Evolutionary conservation across 2,329 filamentous ascomycete species (phyloP).

Genomic region (Cladosporium sp.): DNA sequence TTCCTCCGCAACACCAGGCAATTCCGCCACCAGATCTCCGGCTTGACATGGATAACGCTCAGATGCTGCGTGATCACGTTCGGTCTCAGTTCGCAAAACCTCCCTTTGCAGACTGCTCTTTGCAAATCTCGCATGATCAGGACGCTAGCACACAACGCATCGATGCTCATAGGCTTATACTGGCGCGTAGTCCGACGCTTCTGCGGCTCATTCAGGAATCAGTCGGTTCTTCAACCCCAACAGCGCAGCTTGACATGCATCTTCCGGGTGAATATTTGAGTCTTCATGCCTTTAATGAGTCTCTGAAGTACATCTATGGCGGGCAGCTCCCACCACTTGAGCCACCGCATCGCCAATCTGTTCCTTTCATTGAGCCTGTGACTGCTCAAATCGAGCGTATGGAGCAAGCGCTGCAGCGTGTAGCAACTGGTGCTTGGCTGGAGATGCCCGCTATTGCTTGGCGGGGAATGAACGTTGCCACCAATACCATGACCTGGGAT

Average conservation of each 20-base stretch:
- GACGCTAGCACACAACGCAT: constrained; percentile 17
- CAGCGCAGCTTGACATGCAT: constrained; percentile 13
- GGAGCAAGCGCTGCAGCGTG: constrained; percentile 52
- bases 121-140: constrained; percentile 24
- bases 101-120: constrained; percentile 26
- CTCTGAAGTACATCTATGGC: constrained; percentile 29
- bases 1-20: constrained; percentile 1
- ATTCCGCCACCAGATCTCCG: constrained; percentile 19
- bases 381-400: constrained; percentile 20
- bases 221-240: constrained; percentile 7
- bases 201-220: constrained; percentile 20
- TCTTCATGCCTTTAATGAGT: constrained; percentile 22
- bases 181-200: constrained; percentile 26
- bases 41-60: constrained; percentile 23
- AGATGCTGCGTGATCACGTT: constrained; percentile 26
- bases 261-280: constrained; percentile 20
- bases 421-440: constrained; percentile 56
- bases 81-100: constrained; percentile 23
- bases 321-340: constrained; percentile 23
- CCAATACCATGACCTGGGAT: constrained; percentile 54
- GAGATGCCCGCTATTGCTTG: constrained; percentile 26
- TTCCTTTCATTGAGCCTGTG: constrained; percentile 7
- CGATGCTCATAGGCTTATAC: constrained; percentile 26
- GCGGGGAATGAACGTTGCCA: constrained; percentile 55
- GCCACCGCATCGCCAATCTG: constrained; percentile 11